Evolutionary conservation across 495 filamentous ascomycete genomes (phyloP).

Genomic region (Podospora pseudocomata): DNA sequence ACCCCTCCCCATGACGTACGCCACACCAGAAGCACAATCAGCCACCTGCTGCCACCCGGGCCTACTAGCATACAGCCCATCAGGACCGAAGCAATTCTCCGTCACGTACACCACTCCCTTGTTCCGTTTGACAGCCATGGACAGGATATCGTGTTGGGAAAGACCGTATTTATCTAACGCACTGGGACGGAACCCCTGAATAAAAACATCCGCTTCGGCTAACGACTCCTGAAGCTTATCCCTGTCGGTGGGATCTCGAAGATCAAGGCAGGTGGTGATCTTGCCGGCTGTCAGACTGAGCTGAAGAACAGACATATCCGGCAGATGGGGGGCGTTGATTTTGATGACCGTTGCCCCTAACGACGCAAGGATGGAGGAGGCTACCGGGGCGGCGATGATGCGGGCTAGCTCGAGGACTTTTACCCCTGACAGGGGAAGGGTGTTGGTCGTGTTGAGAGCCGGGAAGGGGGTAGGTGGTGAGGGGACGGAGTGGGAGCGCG

Average conservation of each 20-base stretch:
- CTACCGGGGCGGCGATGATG: conserved; percentile 48
- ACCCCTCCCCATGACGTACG: conserved; percentile 24
- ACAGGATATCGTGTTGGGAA: conserved; percentile 43
- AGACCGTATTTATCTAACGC: conserved; percentile 53
- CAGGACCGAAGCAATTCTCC: conserved; percentile 57
- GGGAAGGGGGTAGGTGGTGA: conserved; percentile 19
- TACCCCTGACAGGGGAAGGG: conserved; percentile 27
- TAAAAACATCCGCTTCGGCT: conserved; percentile 48
- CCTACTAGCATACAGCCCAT: conserved; percentile 36
- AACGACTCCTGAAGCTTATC: conserved; percentile 50
- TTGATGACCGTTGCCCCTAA: conserved; percentile 49
- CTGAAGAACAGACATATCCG: conserved; percentile 22
- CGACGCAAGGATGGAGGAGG: conserved; percentile 51
- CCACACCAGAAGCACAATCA: conserved; percentile 31
- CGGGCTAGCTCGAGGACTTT: conserved; percentile 55
- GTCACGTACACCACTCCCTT: conserved; percentile 57
- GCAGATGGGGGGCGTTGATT: conserved; percentile 23
- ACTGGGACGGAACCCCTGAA: conserved; percentile 54
- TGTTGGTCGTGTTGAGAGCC: conserved; percentile 4
- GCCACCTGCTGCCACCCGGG: conserved; percentile 47
- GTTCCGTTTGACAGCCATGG: conserved; percentile 46
- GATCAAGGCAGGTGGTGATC: conserved; percentile 35
- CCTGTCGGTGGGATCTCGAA: conserved; percentile 44
- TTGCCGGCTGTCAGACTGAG: conserved; percentile 42
- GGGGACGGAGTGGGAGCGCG: neutral